phyloP scores from a whole-genome alignment of 306 rosid species.

The Prunus mira region DNA sequence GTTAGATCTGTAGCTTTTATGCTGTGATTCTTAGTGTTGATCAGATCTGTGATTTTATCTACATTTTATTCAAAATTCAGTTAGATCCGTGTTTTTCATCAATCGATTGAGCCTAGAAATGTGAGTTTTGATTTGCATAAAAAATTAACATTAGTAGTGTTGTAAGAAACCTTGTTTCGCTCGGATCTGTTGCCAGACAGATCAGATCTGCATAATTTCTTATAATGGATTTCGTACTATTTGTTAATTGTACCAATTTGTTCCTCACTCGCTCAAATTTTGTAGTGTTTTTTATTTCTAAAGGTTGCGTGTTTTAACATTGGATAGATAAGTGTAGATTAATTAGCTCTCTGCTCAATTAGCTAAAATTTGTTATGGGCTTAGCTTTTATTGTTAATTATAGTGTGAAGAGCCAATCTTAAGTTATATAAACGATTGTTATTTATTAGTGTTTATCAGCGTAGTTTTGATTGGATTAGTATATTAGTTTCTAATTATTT shows the following conservation, averaged over 20 bases:
- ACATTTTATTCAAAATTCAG: background rate
- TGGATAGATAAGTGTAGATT: too few species aligned
- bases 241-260: background rate
- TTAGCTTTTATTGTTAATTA: too few species aligned
- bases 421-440: too few species aligned
- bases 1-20: background rate
- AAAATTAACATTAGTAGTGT: background rate
- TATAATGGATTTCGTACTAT: background rate
- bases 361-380: too few species aligned
- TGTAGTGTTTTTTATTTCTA: too few species aligned
- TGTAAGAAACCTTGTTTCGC: background rate
- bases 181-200: background rate
- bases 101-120: background rate
- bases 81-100: background rate
- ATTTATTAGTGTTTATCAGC: too few species aligned
- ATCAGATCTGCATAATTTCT: too few species aligned
- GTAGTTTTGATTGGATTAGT: background rate
- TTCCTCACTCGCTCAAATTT: background rate
- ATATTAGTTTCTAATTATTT: background rate
- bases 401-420: too few species aligned
- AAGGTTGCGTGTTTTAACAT: too few species aligned
- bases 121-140: background rate
- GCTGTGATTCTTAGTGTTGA: background rate
- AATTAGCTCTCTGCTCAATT: too few species aligned
- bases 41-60: background rate